Base-by-base conservation (phyloP, 176 grass and related monocot species). In the Alopecurus myosuroides region DNA sequence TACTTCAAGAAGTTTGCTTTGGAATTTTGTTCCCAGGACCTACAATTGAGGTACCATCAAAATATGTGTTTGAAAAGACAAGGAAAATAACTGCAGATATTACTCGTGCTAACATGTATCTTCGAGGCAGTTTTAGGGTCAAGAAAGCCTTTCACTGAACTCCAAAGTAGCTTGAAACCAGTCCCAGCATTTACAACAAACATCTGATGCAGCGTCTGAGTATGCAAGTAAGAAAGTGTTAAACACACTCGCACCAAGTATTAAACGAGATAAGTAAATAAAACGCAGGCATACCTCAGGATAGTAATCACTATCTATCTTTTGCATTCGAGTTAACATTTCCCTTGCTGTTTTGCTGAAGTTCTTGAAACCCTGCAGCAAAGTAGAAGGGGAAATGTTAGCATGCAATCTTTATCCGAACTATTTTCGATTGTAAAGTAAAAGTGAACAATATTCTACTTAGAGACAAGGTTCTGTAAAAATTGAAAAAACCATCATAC, bases 121-220 rank as follows among this genome's bases (percentile, higher is more conserved):
- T 98, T 98, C 55, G 93, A 88, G 41, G 85, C 89, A 2, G 96
- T 98, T 91, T 94, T 98, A 20, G 91, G 93, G 81, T 98, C 96
- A 46, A 98, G 96, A 85, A 98, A 98, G 74, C 96, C 91, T 86
- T 95, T 98, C 29, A 98, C 93, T 10, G 96, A 88, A 86, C 88
- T 98, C 96, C 96, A 98, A 51, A 98, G 91, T 66, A 98, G 89
- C 74, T 92, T 98, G 74, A 98, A 98, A 56, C 96, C 96, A 81
- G 63, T 84, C 46, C 96, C 96, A 40, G 96, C 93, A 70, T 98
- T 98, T 42, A 98, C 93, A 39, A 98, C 91, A 70, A 94, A 98
- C 96, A 98, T 94, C 86, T 98, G 93, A 76, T 98, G 96, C 69
- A 98, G 64, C 3, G 96, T 95, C 96, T 98, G 85, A 82, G 60